Conservation (phyloP, 768 basidiomycete species). For the Zangia roseola region DNA sequence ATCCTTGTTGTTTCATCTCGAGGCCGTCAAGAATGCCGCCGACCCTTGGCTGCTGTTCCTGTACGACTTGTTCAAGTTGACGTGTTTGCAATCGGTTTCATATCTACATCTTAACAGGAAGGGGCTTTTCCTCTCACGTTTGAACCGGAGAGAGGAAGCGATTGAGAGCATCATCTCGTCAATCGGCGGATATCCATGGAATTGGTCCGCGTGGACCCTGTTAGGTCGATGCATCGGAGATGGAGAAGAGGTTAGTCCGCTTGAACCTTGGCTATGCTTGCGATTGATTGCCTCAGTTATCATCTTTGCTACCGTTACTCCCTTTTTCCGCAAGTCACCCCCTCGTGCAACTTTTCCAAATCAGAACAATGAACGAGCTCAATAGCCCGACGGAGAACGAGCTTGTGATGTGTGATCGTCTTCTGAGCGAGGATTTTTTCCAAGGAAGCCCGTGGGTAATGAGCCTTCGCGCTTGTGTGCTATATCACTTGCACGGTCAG, state of each 20-base stretch:
- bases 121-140: slow-evolving; percentile 76
- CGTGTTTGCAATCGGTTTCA: background rate
- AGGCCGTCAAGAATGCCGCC: slow-evolving; percentile 50
- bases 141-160: slow-evolving; percentile 80
- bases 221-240: slow-evolving; percentile 79
- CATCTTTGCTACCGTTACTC: slow-evolving; percentile 42
- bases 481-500: slow-evolving; percentile 90
- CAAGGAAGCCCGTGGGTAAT: slow-evolving; percentile 83
- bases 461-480: slow-evolving; percentile 79
- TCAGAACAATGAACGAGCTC: slow-evolving; percentile 86
- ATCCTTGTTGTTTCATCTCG: slow-evolving; percentile 56
- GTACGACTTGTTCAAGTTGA: slow-evolving; percentile 37
- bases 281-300: slow-evolving; percentile 35
- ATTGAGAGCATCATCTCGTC: slow-evolving; percentile 79
- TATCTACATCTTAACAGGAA: slow-evolving; percentile 49
- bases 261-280: background rate
- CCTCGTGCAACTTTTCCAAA: slow-evolving; percentile 72
- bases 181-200: slow-evolving; percentile 80
- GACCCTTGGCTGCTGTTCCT: slow-evolving; percentile 87
- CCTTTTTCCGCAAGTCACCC: slow-evolving; percentile 53
- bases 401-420: slow-evolving; percentile 73
- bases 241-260: slow-evolving; percentile 70
- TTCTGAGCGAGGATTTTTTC: slow-evolving; percentile 71
- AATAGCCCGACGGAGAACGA: slow-evolving; percentile 89
- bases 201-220: slow-evolving; percentile 91